Base-by-base conservation (phyloP, 2,329 filamentous ascomycete species). In the Aspergillaceae sp. region DNA sequence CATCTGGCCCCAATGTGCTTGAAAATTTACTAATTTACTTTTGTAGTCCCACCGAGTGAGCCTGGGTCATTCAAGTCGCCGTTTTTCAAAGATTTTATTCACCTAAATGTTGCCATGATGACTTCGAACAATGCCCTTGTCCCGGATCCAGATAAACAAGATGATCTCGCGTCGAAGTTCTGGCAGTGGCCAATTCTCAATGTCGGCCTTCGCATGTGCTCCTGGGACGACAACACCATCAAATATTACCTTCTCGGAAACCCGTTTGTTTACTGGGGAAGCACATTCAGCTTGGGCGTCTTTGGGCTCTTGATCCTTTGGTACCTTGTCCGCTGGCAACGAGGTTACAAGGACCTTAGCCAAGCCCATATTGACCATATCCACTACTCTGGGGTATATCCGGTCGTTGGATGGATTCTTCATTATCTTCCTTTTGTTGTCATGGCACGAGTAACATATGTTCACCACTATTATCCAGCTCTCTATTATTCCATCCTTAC, bases 101-200 rank as follows among this genome's bases (percentile, higher is more conserved):
- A 98, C 67, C 75, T 97, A 51, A 98, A 98, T 65, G 92, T 98
- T 51, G 92, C 92, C 52, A 98, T 98, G 92, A 96, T 97, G 91
- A 98, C 92, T 3, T 97, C 92, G 35, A 98, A 98, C 78, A 98
- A 98, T 63, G 92, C 92, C 27, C 81, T 98, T 40, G 88, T 98
- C 19, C 92, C 92, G 3, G 92, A 98, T 62, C 91, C 92, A 4
- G 92, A 98, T 68, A 98, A 98, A 79, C 92, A 98, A 68, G 92
- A 98, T 61, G 92, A 98, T 62, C 80, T 98, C 41, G 92, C 92
- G 30, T 98, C 92, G 9, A 77, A 89, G 55, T 96, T 90, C 76
- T 98, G 92, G 92, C 90, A 98, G 71, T 98, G 92, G 92, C 92
- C 92, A 19, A 81, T 98, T 52, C 81, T 98, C 36, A 77, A 97